These are phyloP conservation scores for Coprinopsis sp. DNA, from an alignment of 768 basidiomycete genomes.

Conservation along the genomic window DNA sequence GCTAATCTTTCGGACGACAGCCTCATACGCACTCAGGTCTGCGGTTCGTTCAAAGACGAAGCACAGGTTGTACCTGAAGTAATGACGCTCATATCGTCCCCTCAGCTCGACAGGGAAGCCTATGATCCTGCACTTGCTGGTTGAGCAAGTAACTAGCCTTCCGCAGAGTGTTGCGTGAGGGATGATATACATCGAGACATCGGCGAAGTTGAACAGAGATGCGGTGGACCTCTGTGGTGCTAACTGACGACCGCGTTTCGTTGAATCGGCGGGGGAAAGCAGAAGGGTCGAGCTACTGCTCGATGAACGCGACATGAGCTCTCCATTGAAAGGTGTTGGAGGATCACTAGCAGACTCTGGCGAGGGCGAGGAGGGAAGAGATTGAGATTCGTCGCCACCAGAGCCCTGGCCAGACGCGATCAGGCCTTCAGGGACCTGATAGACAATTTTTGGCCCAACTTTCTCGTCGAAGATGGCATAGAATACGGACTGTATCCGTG, in stretches of 20 bases:
- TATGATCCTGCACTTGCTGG: conserved; percentile 77
- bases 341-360: conserved; percentile 23
- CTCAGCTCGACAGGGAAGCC: conserved; percentile 84
- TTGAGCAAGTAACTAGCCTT: conserved; percentile 82
- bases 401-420: conserved; percentile 46
- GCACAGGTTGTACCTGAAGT: conserved; percentile 91
- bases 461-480: conserved; percentile 87
- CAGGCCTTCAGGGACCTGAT: conserved; percentile 91
- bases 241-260: conserved; percentile 35
- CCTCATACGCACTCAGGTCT: conserved; percentile 93
- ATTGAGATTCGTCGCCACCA: conserved; percentile 19
- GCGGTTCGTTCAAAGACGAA: conserved; percentile 92
- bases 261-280: conserved; percentile 42
- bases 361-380: conserved; percentile 37
- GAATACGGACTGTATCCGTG: conserved; percentile 83
- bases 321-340: conserved; percentile 19
- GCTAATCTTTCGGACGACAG: conserved; percentile 90
- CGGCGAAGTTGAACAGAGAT: conserved; percentile 80
- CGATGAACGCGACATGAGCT: conserved; percentile 44
- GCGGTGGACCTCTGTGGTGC: conserved; percentile 48
- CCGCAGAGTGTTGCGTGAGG: conserved; percentile 84
- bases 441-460: conserved; percentile 85
- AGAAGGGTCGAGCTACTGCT: conserved; percentile 50
- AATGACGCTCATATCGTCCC: conserved; percentile 77
- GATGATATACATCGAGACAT: conserved; percentile 92